Percentiles rank a stretch among this genome's conserved stretches.
Evolutionary conservation across 305 asterid species (phyloP).

Genomic region (Fraxinus ornus): DNA sequence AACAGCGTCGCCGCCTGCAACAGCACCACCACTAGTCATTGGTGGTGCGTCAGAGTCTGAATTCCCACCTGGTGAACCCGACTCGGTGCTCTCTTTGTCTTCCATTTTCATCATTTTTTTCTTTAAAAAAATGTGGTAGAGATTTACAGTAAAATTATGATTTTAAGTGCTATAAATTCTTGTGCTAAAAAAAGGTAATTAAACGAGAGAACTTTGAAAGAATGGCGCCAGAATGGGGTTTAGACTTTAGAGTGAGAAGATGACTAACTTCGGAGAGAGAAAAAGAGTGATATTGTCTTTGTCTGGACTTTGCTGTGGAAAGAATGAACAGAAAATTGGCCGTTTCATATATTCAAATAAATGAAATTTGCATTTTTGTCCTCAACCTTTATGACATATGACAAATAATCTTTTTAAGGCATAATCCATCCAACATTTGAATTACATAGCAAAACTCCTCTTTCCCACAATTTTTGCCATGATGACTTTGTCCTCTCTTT

Average conservation of each 20-base stretch:
- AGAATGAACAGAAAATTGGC: background rate
- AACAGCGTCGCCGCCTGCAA: conserved; percentile 11
- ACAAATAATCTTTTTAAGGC: background rate
- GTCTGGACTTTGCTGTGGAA: background rate
- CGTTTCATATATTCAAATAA: background rate
- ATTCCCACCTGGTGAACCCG: conserved; percentile 39
- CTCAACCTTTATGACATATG: background rate
- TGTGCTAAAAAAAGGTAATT: background rate
- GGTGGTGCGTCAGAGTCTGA: conserved; percentile 38
- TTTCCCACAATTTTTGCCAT: no score
- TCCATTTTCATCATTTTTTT: conserved; percentile 33
- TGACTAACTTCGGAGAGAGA: background rate
- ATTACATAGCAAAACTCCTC: no score
- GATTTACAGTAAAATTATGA: background rate
- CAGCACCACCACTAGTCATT: conserved; percentile 14
- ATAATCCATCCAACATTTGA: background rate
- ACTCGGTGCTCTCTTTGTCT: conserved; percentile 41
- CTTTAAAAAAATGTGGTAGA: background rate
- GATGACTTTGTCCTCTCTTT: no score
- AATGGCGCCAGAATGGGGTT: conserved; percentile 39
- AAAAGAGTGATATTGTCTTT: background rate
- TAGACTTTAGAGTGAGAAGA: background rate
- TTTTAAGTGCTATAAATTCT: background rate
- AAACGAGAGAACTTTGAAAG: conserved; percentile 4
- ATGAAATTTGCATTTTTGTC: background rate